phyloP scores from a whole-genome alignment of 2,329 filamentous ascomycete species.

The Colletotrichum echinochloae region DNA sequence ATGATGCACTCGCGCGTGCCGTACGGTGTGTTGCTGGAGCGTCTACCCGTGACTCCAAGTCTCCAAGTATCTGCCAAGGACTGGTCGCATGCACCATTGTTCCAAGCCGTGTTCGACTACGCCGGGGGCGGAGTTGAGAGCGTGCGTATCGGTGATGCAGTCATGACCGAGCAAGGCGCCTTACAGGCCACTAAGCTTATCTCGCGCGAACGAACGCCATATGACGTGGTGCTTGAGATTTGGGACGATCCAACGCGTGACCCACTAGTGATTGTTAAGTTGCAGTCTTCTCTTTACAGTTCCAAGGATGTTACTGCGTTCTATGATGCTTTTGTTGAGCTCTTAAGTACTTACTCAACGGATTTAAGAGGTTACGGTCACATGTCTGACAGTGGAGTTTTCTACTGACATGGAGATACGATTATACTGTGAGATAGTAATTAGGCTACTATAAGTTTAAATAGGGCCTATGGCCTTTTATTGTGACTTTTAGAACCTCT shows the following conservation, averaged over 20 bases:
- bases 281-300: slow-evolving; percentile 11
- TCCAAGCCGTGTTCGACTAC: slow-evolving; percentile 28
- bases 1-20: slow-evolving; percentile 13
- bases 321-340: background rate
- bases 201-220: slow-evolving; percentile 23
- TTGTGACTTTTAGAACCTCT: too few species aligned
- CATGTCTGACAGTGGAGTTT: too few species aligned
- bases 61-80: background rate
- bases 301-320: background rate
- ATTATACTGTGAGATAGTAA: too few species aligned
- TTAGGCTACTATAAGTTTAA: too few species aligned
- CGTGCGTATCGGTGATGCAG: slow-evolving; percentile 8
- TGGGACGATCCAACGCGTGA: slow-evolving; percentile 12
- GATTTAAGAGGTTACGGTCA: too few species aligned
- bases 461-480: too few species aligned
- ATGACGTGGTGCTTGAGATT: slow-evolving; percentile 25
- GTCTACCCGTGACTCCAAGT: background rate
- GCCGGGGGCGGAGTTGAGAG: slow-evolving; percentile 11
- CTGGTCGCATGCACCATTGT: slow-evolving; percentile 17
- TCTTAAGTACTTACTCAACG: background rate
- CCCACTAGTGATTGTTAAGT: slow-evolving; percentile 19
- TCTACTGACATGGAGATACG: too few species aligned
- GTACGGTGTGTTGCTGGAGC: slow-evolving; percentile 10
- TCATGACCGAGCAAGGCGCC: slow-evolving; percentile 1
- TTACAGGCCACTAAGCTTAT: background rate